Evolutionary conservation across 1,284 basidiomycete species (phyloP), one percentile per base, ranked within the genome.

Genomic region (Ceratobasidium sp.): DNA sequence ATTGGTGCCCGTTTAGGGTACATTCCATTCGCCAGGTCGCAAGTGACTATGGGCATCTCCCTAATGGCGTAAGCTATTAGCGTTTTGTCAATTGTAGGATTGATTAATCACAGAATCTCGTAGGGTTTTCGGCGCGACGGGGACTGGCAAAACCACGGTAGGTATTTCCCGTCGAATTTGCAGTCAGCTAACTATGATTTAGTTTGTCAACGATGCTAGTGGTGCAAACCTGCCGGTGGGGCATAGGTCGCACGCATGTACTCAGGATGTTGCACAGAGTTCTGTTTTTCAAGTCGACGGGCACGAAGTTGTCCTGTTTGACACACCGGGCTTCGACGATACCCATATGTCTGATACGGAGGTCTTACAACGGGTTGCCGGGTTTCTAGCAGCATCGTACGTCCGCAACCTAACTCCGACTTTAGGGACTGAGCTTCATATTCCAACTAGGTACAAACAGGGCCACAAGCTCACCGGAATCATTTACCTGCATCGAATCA

Each of bases 401-500:
- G 74, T 60, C 27, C 15, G 14, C 1, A 2, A 44, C 2, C 24
- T 47, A 17, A 5, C 22, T 24, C 45, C n/a, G 22, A 71, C 69
- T 33, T 27, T 31, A 24, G 36, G 17, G 24, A 36, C 27, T 65
- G 36, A 22, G 5, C 4, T 24, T 33, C 6, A 41, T 41, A n/a
- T n/a, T 27, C 9, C 48, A 2, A 60, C n/a, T n/a, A 62, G 56
- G 8, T 62, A 63, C 22, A 14, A 63, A 22, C 19, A 31, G 4
- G 59, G 59, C 2, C 6, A 33, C 27, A 41, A 47, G 33, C 48
- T 76, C 4, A 72, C 48, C 9, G 76, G 71, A 15, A 50, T 77
- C 31, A 31, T 77, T 27, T 77, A 77, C 31, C 41, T 77, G 9
- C 76, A 77, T 31, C 75, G 67, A 8, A 77, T 77, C 53, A 71